phyloP scores from a whole-genome alignment of 768 basidiomycete genomes.

The Serendipita indica region DNA sequence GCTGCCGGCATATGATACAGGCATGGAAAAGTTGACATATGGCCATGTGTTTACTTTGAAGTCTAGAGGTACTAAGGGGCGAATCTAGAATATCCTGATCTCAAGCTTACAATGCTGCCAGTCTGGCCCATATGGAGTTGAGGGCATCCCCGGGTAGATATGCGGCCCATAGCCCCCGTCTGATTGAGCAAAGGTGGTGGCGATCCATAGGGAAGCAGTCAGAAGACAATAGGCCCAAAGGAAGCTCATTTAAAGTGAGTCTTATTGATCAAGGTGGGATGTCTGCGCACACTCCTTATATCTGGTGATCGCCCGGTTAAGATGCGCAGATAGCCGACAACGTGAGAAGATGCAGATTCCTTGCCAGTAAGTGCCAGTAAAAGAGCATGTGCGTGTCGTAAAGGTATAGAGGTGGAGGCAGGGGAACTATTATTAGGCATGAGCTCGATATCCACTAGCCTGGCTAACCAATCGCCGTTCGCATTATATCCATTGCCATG shows the following conservation, averaged over 20 bases:
- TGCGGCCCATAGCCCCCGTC: conserved; percentile 24
- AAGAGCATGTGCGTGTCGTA: too few species aligned
- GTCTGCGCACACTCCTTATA: background rate
- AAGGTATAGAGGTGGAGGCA: too few species aligned
- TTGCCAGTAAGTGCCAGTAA: too few species aligned
- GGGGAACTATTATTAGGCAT: too few species aligned
- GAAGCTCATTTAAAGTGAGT: background rate
- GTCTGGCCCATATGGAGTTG: conserved; percentile 34
- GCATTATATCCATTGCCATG: too few species aligned
- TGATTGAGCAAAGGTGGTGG: background rate
- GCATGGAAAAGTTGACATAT: conserved; percentile 39
- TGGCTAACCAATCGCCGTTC: too few species aligned
- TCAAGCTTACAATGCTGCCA: conserved; percentile 44
- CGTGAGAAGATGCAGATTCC: too few species aligned
- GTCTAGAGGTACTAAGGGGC: conserved; percentile 28
- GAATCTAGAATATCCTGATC: background rate
- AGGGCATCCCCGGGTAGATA: conserved; percentile 33
- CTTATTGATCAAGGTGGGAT: background rate
- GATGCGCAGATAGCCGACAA: background rate
- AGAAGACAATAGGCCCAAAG: background rate
- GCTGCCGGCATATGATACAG: conserved; percentile 42
- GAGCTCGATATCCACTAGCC: too few species aligned
- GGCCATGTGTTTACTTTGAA: conserved; percentile 46
- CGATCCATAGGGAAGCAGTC: background rate
- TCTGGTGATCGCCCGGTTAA: background rate